Percentiles rank a stretch among this genome's conserved stretches.
phyloP scores from a whole-genome alignment of 805 yeast genomes.

The Saccharomycopsis malanga region DNA sequence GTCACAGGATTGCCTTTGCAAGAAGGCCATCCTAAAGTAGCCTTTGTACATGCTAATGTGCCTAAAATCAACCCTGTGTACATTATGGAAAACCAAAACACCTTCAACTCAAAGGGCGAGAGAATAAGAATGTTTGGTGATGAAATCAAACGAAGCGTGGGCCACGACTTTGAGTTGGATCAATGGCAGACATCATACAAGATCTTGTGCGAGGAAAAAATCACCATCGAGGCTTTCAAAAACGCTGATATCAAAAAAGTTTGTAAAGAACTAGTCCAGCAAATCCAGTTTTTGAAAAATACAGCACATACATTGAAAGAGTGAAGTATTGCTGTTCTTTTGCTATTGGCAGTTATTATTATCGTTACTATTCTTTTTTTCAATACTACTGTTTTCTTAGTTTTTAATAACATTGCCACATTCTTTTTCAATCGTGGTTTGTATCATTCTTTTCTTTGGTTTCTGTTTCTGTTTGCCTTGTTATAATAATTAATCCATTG shows the following conservation, averaged over 20 bases:
- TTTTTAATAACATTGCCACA: too few relatives aligned
- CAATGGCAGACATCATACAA: slow-evolving; percentile 54
- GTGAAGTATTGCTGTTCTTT: too few relatives aligned
- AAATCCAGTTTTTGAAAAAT: slow-evolving; percentile 36
- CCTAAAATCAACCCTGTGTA: slow-evolving; percentile 62
- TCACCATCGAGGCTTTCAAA: slow-evolving; percentile 39
- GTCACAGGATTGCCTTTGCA: slow-evolving; percentile 20
- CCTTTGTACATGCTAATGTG: slow-evolving; percentile 60
- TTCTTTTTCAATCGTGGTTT: too few relatives aligned
- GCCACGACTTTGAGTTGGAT: slow-evolving; percentile 51
- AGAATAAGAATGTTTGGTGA: slow-evolving; percentile 54
- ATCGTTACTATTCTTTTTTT: too few relatives aligned
- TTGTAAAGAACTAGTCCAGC: slow-evolving; percentile 45
- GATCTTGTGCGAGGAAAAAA: slow-evolving; percentile 44
- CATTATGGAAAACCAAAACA: slow-evolving; percentile 32
- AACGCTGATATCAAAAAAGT: slow-evolving; percentile 36
- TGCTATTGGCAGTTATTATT: too few relatives aligned
- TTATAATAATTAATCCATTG: too few relatives aligned
- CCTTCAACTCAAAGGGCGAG: slow-evolving; percentile 36
- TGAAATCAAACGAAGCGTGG: slow-evolving; percentile 43
- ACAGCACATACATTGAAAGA: slow-evolving; percentile 24
- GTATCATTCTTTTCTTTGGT: too few relatives aligned
- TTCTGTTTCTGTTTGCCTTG: too few relatives aligned
- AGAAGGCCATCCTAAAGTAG: slow-evolving; percentile 27
- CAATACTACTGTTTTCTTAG: too few relatives aligned